phyloP scores from a whole-genome alignment of 75 land plant species.

The Cryptomeria japonica region DNA sequence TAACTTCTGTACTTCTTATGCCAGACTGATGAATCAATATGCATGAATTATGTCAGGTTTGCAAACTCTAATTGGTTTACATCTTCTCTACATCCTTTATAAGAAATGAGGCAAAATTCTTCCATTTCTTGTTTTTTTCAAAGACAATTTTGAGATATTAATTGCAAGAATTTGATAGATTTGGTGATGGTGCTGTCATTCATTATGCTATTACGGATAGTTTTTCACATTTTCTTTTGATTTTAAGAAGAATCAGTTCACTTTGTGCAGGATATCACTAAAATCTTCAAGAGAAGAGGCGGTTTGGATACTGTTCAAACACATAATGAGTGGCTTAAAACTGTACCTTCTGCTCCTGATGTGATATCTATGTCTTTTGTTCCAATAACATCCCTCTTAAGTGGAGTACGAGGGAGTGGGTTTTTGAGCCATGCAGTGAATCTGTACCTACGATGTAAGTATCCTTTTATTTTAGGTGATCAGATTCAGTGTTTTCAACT shows the following conservation, averaged over 20 bases:
- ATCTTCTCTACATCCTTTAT: background rate
- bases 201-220: background rate
- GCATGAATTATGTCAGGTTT: slow-evolving; percentile 1
- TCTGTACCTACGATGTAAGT: slow-evolving; percentile 79
- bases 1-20: background rate
- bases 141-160: background rate
- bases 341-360: slow-evolving; percentile 63
- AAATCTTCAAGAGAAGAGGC: slow-evolving; percentile 53
- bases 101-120: slow-evolving; percentile 15
- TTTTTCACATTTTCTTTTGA: background rate
- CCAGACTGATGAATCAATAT: slow-evolving; percentile 1
- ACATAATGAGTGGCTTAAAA: slow-evolving; percentile 71
- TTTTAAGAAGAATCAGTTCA: background rate
- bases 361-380: slow-evolving; percentile 80
- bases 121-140: background rate
- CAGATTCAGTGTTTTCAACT: background rate
- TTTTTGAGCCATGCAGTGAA: slow-evolving; percentile 83
- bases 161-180: background rate
- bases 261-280: slow-evolving; percentile 49
- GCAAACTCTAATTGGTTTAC: background rate
- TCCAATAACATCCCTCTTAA: slow-evolving; percentile 75
- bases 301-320: slow-evolving; percentile 44
- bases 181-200: background rate
- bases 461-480: slow-evolving; percentile 1
- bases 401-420: slow-evolving; percentile 74